Evolutionary conservation across 2,329 filamentous ascomycete species (phyloP), one percentile per base, ranked within the genome.

Genomic region (Colletotrichum sp.): DNA sequence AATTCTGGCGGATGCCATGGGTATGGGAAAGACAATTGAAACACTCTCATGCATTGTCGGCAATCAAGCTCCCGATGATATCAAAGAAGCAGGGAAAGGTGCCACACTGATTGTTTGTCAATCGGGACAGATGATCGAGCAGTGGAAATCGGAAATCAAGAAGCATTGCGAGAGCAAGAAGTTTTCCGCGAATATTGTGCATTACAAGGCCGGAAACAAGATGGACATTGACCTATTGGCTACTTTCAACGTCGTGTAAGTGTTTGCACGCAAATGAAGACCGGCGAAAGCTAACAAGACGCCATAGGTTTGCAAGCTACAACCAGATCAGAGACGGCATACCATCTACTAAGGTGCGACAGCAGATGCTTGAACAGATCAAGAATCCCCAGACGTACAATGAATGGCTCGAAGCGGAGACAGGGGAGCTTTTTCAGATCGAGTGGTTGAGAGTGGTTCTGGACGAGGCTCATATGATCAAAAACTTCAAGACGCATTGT

Each of bases 1-100:
- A 0, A 85, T 94, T 1, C 78, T 93, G 0, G 91, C 89, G 0
- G 91, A 94, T 78, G 88, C 89, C 28, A 93, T 93, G 91, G 92
- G 92, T 0, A 81, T 94, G 1, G 92, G 92, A 0, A 94, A 94
- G 81, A 94, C 92, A 0, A 86, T 92, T 5, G 88, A 91, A 79
- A 79, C 80, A 1, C 48, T 86, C 5, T 84, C 83, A 4, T 83
- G 80, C 61, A 84, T 86, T 74, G 75, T 81, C 6, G 82, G 80
- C 2, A 85, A 81, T 16, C 87, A 86, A 0, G 88, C 86, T 0
- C 78, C 84, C 1, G 74, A 85, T 13, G 84, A 87, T 18, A 83
- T 88, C 6, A 66, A 66, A 0, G 36, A 65, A 0, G 73, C 79
- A 0, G 89, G 83, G 78, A 87, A 85, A 82, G 77, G 78, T 0